phyloP scores from a whole-genome alignment of 2,329 filamentous ascomycete species.

The Blastomyces emzantsi region DNA sequence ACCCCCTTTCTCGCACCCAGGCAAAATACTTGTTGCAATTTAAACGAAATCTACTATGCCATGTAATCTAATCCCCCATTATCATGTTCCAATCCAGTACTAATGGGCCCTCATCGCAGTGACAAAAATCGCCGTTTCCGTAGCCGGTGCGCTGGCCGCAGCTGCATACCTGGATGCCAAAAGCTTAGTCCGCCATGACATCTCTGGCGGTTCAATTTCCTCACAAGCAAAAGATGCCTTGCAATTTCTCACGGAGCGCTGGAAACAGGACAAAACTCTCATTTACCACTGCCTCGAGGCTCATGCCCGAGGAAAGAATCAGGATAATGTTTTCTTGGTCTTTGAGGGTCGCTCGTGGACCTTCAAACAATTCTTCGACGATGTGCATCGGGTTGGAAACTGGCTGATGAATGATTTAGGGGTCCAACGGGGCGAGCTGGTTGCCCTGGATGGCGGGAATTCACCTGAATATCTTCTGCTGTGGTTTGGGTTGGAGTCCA shows the following conservation, averaged over 20 bases:
- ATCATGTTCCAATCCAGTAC: neutral
- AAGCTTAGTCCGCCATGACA: conserved; percentile 5
- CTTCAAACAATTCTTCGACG: conserved; percentile 5
- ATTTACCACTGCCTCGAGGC: conserved; percentile 6
- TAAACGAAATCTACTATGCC: neutral
- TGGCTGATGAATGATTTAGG: conserved; percentile 8
- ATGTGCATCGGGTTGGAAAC: conserved; percentile 5
- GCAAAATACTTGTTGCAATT: no score
- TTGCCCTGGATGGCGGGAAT: conserved; percentile 43
- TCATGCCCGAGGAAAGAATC: neutral
- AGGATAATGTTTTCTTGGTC: conserved; percentile 1
- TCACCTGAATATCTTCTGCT: conserved; percentile 42
- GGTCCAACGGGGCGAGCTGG: conserved; percentile 27
- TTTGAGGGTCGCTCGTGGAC: conserved; percentile 8
- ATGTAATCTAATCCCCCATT: neutral
- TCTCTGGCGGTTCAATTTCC: neutral
- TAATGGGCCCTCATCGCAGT: neutral
- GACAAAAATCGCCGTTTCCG: neutral
- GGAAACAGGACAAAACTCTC: conserved; percentile 9
- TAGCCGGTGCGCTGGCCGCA: conserved; percentile 4
- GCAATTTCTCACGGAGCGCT: neutral
- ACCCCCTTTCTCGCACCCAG: neutral
- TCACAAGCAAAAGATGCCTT: neutral
- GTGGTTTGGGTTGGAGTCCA: conserved; percentile 37
- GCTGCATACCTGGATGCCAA: conserved; percentile 8